Evolutionary conservation across 192 early-diverging fungal species (phyloP), one percentile per base, ranked within the genome.

Genomic region (Gigaspora rosea): DNA sequence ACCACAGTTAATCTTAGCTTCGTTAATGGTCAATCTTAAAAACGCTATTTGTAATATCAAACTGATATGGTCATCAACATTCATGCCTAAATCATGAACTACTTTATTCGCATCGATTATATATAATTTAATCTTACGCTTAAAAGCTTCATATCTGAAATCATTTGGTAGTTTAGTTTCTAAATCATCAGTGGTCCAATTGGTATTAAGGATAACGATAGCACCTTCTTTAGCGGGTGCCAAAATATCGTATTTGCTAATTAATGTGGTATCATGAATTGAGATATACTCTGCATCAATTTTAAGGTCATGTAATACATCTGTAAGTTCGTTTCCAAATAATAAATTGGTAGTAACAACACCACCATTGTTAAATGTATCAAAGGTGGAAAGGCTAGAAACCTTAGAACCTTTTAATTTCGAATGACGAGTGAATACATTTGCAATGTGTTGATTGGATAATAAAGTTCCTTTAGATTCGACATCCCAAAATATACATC

Each of bases 171-270:
- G 79, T 64, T 91, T 88, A 49, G 85, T 82, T 49, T 90, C 89
- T 16, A 95, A 70, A 32, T 95, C 93, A 51, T 89, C 91, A 33
- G 85, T 83, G 12, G 84, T 83, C 91, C 91, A 91, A 27, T 84
- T 78, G 13, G 91, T 85, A 78, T 95, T 92, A 35, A 95, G 57
- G 18, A 95, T 51, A 20, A 95, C 80, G 15, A 80, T 77, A 4
- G 87, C 89, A 22, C 84, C 84, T 16, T 78, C 64, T 59, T 82
- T 82, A 48, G 90, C 80, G 0, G 85, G 78, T n/a, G 76, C 78
- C 4, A 91, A 85, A 50, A 89, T 82, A 67, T 94, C 88, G 82
- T 90, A 91, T 68, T 85, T 84, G 35, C 83, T 78, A 66, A 90
- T 78, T 36, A 94, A 52, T 47, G 79, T 73, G 11, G 87, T 52